Conservation (phyloP, 441 rosid species). For the Eutrema salsugineum region DNA sequence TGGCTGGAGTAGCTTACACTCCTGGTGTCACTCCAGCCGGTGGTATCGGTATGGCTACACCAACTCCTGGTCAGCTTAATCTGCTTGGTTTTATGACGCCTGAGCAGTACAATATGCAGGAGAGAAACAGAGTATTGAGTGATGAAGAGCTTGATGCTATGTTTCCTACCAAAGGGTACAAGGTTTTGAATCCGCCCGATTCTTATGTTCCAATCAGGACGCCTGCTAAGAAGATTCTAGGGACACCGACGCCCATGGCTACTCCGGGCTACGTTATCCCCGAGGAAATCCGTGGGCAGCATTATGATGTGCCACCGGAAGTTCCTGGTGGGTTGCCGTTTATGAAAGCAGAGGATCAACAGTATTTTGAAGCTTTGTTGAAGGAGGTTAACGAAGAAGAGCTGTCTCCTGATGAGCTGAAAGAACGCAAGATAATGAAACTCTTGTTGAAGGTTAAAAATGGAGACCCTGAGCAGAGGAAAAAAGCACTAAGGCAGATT, state of each 20-base stretch:
- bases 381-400: constrained; percentile 96
- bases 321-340: constrained; percentile 84
- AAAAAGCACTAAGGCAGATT: constrained; percentile 91
- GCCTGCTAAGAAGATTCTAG: constrained; percentile 78
- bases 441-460: constrained; percentile 92
- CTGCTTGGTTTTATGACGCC: constrained; percentile 76
- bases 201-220: constrained; percentile 94
- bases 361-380: constrained; percentile 78
- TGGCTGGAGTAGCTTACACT: constrained; percentile 74
- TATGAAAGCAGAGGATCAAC: constrained; percentile 98
- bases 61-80: constrained; percentile 68
- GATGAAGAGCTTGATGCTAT: constrained; percentile 98
- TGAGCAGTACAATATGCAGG: constrained; percentile 78
- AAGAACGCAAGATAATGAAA: constrained; percentile 95
- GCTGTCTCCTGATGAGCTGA: constrained; percentile 85
- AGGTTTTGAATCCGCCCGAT: constrained; percentile 88
- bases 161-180: constrained; percentile 91
- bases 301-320: constrained; percentile 90
- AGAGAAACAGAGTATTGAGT: constrained; percentile 87
- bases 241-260: constrained; percentile 83
- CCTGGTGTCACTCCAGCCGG: constrained; percentile 94
- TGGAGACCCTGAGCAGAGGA: constrained; percentile 96
- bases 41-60: constrained; percentile 81
- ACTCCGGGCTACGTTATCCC: constrained; percentile 85
- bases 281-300: constrained; percentile 96